A percentile compares a stretch with the other conserved stretches of the same genome.
phyloP scores from a whole-genome alignment of 192 early-diverging fungal species.

The Phlyctochytrium planicorne region DNA sequence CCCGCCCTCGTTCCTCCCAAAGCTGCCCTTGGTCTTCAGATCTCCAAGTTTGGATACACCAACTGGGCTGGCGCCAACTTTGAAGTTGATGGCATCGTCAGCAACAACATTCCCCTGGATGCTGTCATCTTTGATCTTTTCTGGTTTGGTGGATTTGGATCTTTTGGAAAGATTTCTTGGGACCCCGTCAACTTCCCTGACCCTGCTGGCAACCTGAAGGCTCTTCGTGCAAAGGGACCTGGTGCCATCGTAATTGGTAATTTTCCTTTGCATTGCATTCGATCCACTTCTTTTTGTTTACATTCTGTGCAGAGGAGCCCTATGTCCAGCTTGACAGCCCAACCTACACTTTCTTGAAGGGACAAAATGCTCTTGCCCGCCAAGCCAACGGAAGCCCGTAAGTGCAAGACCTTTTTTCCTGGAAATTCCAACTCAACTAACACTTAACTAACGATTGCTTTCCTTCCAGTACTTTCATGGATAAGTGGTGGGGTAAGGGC shows the following conservation, averaged over 20 bases:
- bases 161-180: constrained; percentile 16
- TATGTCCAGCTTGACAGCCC: neutral
- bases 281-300: no score
- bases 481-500: neutral
- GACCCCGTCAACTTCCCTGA: constrained; percentile 19
- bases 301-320: no score
- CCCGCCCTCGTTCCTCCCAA: constrained; percentile 4
- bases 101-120: constrained; percentile 13
- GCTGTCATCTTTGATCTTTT: constrained; percentile 15
- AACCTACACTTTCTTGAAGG: neutral
- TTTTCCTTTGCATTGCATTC: no score
- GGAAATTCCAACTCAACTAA: no score
- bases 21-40: constrained; percentile 17
- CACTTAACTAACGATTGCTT: no score
- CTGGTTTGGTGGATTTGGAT: constrained; percentile 11
- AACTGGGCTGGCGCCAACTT: constrained; percentile 4
- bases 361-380: neutral
- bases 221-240: constrained; percentile 6
- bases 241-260: neutral
- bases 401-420: no score
- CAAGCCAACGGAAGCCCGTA: neutral
- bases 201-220: constrained; percentile 5
- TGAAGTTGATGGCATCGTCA: neutral
- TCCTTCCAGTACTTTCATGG: neutral
- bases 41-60: constrained; percentile 11